Conservation (phyloP, 225 moss, liverwort and hornwort species). For the Rhytidiadelphus loreus region DNA sequence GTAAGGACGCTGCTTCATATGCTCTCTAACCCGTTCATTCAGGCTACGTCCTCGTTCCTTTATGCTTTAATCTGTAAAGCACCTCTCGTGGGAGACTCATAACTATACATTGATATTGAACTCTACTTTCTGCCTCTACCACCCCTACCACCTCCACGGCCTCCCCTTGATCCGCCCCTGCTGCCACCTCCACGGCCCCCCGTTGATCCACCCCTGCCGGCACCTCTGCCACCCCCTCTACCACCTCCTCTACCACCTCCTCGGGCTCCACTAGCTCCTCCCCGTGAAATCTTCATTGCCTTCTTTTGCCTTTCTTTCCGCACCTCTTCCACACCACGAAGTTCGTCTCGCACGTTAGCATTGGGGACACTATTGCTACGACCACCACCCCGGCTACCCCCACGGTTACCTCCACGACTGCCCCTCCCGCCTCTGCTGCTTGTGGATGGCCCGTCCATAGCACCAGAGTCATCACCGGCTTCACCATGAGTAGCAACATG, state of each 20-base stretch:
- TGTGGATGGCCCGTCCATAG: constrained; percentile 8
- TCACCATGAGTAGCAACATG: constrained; percentile 61
- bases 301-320: constrained; percentile 92
- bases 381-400: constrained; percentile 16
- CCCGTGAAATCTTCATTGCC: constrained; percentile 38
- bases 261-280: constrained; percentile 11
- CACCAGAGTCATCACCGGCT: constrained; percentile 16
- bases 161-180: constrained; percentile 6
- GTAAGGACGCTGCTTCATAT: background rate
- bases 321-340: constrained; percentile 86
- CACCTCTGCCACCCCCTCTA: background rate
- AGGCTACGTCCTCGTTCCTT: background rate
- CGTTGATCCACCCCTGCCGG: background rate
- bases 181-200: background rate
- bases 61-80: background rate
- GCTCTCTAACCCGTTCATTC: background rate
- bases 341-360: constrained; percentile 62
- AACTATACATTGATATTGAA: background rate
- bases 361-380: constrained; percentile 51
- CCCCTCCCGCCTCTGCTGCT: constrained; percentile 19
- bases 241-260: background rate
- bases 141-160: background rate
- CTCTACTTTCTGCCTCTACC: constrained; percentile 16
- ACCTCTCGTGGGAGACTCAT: background rate
- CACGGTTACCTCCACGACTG: background rate